Evolutionary conservation across 805 yeast genomes (phyloP), one percentile per base, ranked within the genome.

Genomic region (Hanseniaspora valbyensis): DNA sequence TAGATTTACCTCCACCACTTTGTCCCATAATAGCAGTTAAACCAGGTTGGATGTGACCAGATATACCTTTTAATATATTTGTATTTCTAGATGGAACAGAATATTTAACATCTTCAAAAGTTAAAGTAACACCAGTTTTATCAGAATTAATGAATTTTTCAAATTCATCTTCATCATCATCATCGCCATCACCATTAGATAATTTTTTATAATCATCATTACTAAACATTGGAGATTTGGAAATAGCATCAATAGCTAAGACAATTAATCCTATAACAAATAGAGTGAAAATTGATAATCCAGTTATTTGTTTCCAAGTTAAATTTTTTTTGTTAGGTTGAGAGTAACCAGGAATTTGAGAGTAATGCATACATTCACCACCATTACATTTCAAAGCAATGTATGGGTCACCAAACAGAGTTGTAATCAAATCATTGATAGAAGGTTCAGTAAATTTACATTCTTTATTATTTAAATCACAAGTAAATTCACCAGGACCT

Each of bases 1-100:
- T 90, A 0, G 98, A 90, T 62, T 92, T 92, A 48, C 98, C 98
- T 13, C 98, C 97, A 44, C 98, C 98, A 0, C 96, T 89, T 1
- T 96, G 96, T 40, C 98, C 98, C 95, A 92, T 86, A 38, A 92
- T 87, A 0, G 98, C 97, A 62, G 88, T 64, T 54, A 95, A 83
- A 34, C 96, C 83, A 2, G 96, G 95, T 46, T 77, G 77, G 2
- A 81, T 95, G 13, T 78, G 57, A 9, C 98, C 98, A 57, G 76
- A 78, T 0, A 86, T 73, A 26, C 74, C 70, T 12, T 74, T 71
- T 53, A 92, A 71, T 3, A 92, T 79, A 3, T 61, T 58, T 14
- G 36, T 42, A 2, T 39, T 32, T 48, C 62, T 61, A 22, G 69
- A 73, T 0, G 69, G 69, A 0, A 79, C 72, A 1, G 68, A 62